Conservation (phyloP, 306 rosid genomes). For the Fagus sylvatica region DNA sequence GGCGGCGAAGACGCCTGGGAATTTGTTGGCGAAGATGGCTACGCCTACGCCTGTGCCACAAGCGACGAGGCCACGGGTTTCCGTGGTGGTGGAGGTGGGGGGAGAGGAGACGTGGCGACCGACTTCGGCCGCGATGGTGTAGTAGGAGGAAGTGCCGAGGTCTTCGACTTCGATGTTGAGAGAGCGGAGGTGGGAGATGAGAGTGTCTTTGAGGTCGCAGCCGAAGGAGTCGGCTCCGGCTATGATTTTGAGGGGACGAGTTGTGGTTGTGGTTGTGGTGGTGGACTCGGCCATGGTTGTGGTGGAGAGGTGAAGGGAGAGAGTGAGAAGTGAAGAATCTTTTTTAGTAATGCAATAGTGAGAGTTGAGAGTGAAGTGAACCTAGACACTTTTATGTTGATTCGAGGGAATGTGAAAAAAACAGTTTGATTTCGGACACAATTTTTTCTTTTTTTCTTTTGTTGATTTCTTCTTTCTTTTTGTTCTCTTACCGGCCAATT, state of each 20-base stretch:
- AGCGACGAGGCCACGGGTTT: constrained; percentile 68
- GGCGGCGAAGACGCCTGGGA: constrained; percentile 74
- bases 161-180: constrained; percentile 74
- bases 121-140: constrained; percentile 85
- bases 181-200: constrained; percentile 66
- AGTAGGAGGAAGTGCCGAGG: constrained; percentile 81
- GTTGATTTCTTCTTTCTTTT: no score
- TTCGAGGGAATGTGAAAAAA: constrained; percentile 1
- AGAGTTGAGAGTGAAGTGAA: background rate
- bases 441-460: no score
- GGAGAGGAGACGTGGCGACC: constrained; percentile 73
- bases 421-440: no score
- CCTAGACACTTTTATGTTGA: constrained; percentile 16
- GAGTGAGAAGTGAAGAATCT: background rate
- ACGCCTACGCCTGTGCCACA: constrained; percentile 95
- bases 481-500: no score
- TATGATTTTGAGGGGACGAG: constrained; percentile 53
- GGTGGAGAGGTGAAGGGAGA: background rate
- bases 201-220: constrained; percentile 64
- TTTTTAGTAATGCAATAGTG: background rate
- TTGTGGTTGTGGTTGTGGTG: background rate
- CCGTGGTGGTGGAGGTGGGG: constrained; percentile 24
- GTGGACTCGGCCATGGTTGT: constrained; percentile 34
- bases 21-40: constrained; percentile 87
- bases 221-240: constrained; percentile 79